Base-by-base conservation (phyloP, 345 rosid species). In the Clarkia xantiana region DNA sequence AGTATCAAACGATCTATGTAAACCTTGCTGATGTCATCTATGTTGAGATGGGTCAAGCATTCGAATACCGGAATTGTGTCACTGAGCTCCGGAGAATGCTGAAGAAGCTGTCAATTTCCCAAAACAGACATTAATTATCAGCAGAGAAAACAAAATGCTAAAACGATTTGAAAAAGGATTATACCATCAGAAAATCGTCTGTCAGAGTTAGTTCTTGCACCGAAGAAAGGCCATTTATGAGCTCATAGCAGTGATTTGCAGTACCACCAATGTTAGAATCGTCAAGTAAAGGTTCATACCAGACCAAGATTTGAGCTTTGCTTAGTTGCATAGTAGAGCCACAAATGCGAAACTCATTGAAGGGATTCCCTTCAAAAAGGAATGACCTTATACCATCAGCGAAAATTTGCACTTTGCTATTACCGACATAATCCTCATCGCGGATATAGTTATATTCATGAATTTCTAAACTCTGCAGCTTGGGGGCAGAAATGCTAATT, bases 401-500 rank as follows among this genome's bases (percentile, higher is more conserved):
- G 13, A 11, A 1, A 10, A 49, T 55, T 36, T 41, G 14, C 19
- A 44, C 22, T 13, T 42, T 8, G 22, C 54, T 38, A 13, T 50
- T 11, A 17, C 36, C 3, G 1, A 17, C 44, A 42, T 23, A 3
- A 12, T 18, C 39, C 22, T 25, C 49, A n/a, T n/a, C n/a, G n/a
- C n/a, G n/a, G n/a, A n/a, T n/a, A 2, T 1, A 4, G 3, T 12
- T 11, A 42, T 10, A 19, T 2, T 41, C 59, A 18, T 4, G 5
- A n/a, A 54, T 53, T 6, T 3, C 1, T 25, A 61, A 3, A 15
- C 9, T 14, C 20, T 10, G 6, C 4, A 55, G 66, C 11, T 12
- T 48, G 7, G 66, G 60, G 23, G 51, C 16, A 47, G 13, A 42
- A 14, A 55, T 38, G 1, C 11, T 43, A 10, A 62, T 12, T 11